phyloP scores from a whole-genome alignment of 257 asterid genomes.

The Capsicum baccatum region DNA sequence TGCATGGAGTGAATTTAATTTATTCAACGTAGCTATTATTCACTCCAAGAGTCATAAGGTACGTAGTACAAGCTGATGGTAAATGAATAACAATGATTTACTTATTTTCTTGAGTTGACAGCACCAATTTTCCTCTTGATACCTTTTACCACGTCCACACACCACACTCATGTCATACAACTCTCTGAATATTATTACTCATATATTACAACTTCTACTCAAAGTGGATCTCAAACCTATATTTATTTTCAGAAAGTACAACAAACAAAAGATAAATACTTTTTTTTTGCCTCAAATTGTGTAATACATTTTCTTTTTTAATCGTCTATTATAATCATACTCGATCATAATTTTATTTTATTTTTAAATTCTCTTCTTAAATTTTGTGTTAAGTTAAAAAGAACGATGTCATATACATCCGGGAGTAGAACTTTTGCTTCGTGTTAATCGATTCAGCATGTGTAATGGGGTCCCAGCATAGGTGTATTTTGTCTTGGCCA shows the following conservation, averaged over 20 bases:
- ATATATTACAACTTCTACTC: neutral
- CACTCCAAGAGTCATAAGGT: neutral
- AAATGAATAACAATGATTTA: neutral
- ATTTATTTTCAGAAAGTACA: neutral
- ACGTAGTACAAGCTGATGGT: neutral
- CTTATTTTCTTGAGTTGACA: neutral
- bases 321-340: too few species aligned
- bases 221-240: neutral
- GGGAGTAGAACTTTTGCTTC: neutral
- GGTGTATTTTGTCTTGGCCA: constrained; percentile 27
- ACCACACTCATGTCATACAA: neutral
- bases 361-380: too few species aligned
- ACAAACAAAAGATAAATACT: neutral
- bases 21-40: neutral
- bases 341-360: neutral
- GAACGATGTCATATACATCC: too few species aligned
- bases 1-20: neutral
- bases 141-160: neutral
- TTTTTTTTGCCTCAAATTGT: too few species aligned
- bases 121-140: neutral
- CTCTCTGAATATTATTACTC: neutral
- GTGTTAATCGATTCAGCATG: neutral
- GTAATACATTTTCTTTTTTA: too few species aligned
- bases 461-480: constrained; percentile 17
- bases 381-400: too few species aligned